Evolutionary conservation across 257 asterid genomes (phyloP).

Genomic region (Thymus mandschuricus): DNA sequence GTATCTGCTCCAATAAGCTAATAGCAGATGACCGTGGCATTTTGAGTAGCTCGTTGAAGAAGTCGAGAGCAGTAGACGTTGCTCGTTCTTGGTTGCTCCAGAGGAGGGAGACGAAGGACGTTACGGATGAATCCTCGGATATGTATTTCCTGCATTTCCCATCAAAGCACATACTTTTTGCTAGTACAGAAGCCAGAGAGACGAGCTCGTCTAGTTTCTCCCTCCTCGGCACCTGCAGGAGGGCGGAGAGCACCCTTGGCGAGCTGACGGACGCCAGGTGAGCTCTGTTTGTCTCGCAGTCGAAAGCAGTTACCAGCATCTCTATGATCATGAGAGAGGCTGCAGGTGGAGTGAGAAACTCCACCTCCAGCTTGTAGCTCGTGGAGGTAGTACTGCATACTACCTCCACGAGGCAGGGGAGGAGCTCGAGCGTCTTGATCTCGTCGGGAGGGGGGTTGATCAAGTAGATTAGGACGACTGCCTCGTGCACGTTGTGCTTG

Average conservation of each 20-base stretch:
- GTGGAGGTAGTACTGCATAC: slow-evolving; percentile 56
- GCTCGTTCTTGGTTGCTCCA: slow-evolving; percentile 73
- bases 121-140: slow-evolving; percentile 49
- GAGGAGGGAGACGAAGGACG: slow-evolving; percentile 60
- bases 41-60: slow-evolving; percentile 70
- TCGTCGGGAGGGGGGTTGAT: slow-evolving; percentile 83
- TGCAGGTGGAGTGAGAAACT: slow-evolving; percentile 64
- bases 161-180: slow-evolving; percentile 77
- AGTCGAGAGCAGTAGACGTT: slow-evolving; percentile 62
- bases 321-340: slow-evolving; percentile 90
- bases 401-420: slow-evolving; percentile 81
- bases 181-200: slow-evolving; percentile 76
- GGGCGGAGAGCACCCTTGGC: slow-evolving; percentile 71
- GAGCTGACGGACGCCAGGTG: slow-evolving; percentile 77
- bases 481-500: slow-evolving; percentile 77
- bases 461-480: slow-evolving; percentile 71
- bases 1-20: slow-evolving; percentile 68
- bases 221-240: slow-evolving; percentile 66
- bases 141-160: slow-evolving; percentile 69
- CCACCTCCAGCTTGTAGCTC: slow-evolving; percentile 47
- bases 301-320: slow-evolving; percentile 69
- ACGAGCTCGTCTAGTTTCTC: slow-evolving; percentile 66
- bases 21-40: slow-evolving; percentile 79
- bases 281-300: slow-evolving; percentile 60
- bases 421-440: slow-evolving; percentile 69